phyloP scores from a whole-genome alignment of 345 rosid species.

The Sisymbrium irio region DNA sequence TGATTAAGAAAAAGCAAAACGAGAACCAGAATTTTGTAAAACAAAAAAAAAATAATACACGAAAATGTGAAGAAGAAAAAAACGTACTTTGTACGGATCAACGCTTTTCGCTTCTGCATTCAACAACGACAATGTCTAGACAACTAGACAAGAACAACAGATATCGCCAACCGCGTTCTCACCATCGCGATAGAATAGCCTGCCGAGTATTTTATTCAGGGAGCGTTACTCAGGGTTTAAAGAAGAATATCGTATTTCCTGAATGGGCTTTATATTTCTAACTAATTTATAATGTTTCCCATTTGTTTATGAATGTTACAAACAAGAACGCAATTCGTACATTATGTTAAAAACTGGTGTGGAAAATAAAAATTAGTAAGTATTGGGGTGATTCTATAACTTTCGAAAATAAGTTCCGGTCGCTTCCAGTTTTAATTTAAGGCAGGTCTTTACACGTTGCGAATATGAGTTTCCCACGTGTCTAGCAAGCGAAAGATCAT shows the following conservation, averaged over 20 bases:
- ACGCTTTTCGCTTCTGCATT: slow-evolving; percentile 41
- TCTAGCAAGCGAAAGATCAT: slow-evolving; percentile 10
- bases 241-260: not conserved
- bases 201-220: slow-evolving; percentile 11
- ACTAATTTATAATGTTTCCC: not conserved
- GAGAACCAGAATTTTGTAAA: not conserved
- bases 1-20: no score
- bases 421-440: slow-evolving; percentile 36
- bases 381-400: not conserved
- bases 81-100: slow-evolving; percentile 75
- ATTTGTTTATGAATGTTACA: not conserved
- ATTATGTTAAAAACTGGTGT: not conserved
- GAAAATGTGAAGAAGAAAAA: not conserved
- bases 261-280: not conserved
- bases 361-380: not conserved
- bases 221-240: slow-evolving; percentile 34
- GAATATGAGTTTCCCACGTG: slow-evolving; percentile 43
- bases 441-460: slow-evolving; percentile 55
- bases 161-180: slow-evolving; percentile 33
- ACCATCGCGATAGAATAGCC: slow-evolving; percentile 15
- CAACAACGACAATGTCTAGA: slow-evolving; percentile 36
- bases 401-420: slow-evolving; percentile 26
- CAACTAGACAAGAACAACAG: slow-evolving; percentile 27
- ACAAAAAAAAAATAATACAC: not conserved
- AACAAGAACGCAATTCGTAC: not conserved